phyloP scores from a whole-genome alignment of 495 filamentous ascomycete species.

The Talaromyces liani region DNA sequence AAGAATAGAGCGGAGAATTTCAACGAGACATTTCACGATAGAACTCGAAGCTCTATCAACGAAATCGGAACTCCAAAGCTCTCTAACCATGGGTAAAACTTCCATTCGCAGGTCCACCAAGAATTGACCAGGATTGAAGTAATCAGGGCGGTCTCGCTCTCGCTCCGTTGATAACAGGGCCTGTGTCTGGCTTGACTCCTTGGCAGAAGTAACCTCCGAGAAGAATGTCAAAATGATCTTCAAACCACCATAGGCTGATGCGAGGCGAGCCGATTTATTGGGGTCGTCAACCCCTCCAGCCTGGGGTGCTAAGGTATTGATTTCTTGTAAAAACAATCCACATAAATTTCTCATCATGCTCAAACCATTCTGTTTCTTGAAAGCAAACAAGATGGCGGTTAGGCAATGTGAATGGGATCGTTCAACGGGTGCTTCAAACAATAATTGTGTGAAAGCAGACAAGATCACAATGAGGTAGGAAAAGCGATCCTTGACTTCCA shows the following conservation, averaged over 20 bases:
- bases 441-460: constrained; percentile 64
- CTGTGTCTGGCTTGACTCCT: constrained; percentile 66
- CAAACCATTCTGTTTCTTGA: constrained; percentile 74
- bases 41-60: constrained; percentile 67
- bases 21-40: constrained; percentile 72
- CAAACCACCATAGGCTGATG: constrained; percentile 59
- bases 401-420: constrained; percentile 59
- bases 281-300: constrained; percentile 28
- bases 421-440: constrained; percentile 62
- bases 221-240: constrained; percentile 84
- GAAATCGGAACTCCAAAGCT: constrained; percentile 69
- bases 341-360: constrained; percentile 66
- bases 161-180: constrained; percentile 48
- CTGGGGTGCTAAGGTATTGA: constrained; percentile 43
- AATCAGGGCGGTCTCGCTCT: constrained; percentile 54
- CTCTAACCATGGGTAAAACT: constrained; percentile 68
- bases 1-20: constrained; percentile 74
- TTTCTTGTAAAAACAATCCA: constrained; percentile 61
- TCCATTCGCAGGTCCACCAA: constrained; percentile 79
- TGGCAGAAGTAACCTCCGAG: constrained; percentile 62
- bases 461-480: constrained; percentile 77
- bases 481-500: constrained; percentile 45
- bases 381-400: constrained; percentile 73
- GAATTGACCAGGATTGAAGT: constrained; percentile 68
- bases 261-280: constrained; percentile 40